Evolutionary conservation across 371 early-diverging fungal genomes (phyloP), one percentile per base, ranked within the genome.

Genomic region (Chytridium lagenaria): DNA sequence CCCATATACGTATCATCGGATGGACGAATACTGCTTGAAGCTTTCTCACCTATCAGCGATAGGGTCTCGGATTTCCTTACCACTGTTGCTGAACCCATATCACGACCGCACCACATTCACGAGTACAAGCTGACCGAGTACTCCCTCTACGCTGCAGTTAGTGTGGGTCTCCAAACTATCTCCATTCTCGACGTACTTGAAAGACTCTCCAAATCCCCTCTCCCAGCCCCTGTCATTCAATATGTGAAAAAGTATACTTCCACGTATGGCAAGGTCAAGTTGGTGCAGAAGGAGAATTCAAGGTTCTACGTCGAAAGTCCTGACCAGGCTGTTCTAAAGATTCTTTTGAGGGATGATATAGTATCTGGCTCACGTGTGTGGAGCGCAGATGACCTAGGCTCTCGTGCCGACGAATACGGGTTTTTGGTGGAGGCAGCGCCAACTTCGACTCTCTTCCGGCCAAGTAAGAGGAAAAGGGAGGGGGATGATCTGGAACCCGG

Each of bases 141-240:
- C 81, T 98, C 98, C 15, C 87, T 99, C 0, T 99, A 99, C 82
- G 99, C 99, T 22, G 99, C 99, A 10, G 99, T 99, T 1, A 96
- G 97, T 65, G 99, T 99, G 5, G 99, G 99, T 3, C 84, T 99
- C 70, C 95, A 97, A 67, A 96, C 99, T 1, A 92, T 93, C 65
- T 93, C 95, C 78, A 99, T 99, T 68, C 91, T 99, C 63, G 91
- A 92, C 67, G 98, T 98, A 0, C 83, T 99, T 61, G 93, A 97
- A 36, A 52, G 72, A 50, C 77, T 82, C 30, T 80, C 78, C 23
- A 85, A 85, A 59, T 70, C 75, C 71, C 88, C 92, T 67, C 87
- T 99, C 7, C 95, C 97, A 51, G 97, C 91, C n/a, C 85, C 90
- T 30, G 90, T 99, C 68, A 84, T 88, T n/a, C 83, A 91, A 36